phyloP scores from a whole-genome alignment of 495 filamentous ascomycete genomes.

The Apodospora peruviana region DNA sequence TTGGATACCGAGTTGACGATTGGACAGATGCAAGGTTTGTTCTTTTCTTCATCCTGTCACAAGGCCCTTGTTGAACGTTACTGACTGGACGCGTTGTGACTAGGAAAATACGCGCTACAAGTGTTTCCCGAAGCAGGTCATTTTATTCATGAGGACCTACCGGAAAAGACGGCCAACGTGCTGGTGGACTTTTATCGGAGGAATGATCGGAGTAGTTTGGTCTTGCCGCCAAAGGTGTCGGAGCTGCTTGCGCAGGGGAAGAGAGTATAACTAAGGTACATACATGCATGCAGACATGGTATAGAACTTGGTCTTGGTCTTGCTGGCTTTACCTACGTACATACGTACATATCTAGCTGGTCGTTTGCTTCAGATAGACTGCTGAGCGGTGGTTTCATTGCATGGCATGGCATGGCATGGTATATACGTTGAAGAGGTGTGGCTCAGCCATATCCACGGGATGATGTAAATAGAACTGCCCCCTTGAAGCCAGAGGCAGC shows the following conservation, averaged over 20 bases:
- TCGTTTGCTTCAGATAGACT: too few relatives aligned
- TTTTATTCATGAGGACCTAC: conserved; percentile 93
- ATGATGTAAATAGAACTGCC: too few relatives aligned
- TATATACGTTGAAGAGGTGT: too few relatives aligned
- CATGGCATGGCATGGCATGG: too few relatives aligned
- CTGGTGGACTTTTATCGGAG: conserved; percentile 86
- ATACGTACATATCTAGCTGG: too few relatives aligned
- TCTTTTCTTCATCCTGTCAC: background rate
- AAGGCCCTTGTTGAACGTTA: background rate
- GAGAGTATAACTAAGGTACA: conserved; percentile 48
- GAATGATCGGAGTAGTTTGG: conserved; percentile 78
- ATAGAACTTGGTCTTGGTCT: too few relatives aligned
- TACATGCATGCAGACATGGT: too few relatives aligned
- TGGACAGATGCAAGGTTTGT: conserved; percentile 89
- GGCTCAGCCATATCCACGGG: too few relatives aligned
- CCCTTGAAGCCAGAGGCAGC: too few relatives aligned
- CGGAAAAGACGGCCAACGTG: conserved; percentile 75
- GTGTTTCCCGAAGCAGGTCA: conserved; percentile 94
- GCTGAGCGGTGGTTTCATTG: too few relatives aligned
- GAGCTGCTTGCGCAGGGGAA: conserved; percentile 49
- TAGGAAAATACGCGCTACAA: conserved; percentile 87
- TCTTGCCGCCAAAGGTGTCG: conserved; percentile 85
- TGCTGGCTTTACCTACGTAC: too few relatives aligned
- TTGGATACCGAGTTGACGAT: conserved; percentile 94
- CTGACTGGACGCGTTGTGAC: background rate